Base-by-base conservation (phyloP, 2,329 filamentous ascomycete genomes). In the Monosporascus sp. region DNA sequence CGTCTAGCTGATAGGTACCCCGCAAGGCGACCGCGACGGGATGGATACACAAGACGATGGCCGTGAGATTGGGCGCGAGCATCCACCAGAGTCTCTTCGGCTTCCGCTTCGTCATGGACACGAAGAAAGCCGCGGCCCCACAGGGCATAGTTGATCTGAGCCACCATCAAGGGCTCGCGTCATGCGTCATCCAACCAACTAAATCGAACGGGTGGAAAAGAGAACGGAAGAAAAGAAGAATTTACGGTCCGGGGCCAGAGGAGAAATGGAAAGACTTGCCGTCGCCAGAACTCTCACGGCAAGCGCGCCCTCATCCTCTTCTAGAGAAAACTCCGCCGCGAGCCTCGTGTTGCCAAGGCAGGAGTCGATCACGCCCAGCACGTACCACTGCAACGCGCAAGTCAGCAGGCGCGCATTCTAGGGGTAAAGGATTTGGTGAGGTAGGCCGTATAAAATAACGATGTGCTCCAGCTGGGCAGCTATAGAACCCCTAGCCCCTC, bases 51-150 rank as follows among this genome's bases (percentile, higher is more conserved):
- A 41, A 7, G 38, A n/a, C 17, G 20, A 14, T 22, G 20, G 20
- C 20, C 7, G 22, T 9, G 20, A 22, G 7, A 22, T 74, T 74
- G 20, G 20, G 44, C 44, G 22, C 44, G 44, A 47, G 44, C 44
- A 47, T 18, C 44, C 44, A 47, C 20, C 7, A 22, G 44, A 24
- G 15, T n/a, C 22, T 24, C 20, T 15, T 17, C 20, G 20, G 44
- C 44, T 24, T 18, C 20, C 44, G 44, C 20, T 22, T 41, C 38
- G 9, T 11, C 18, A 4, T 41, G 38, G 38, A 20, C 17, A 20
- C 17, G 38, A n/a, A 41, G 38, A 41, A 8, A 20, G 9, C 9
- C 6, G 31, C 31, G 31, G 18, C 17, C 17, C 38, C 17, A 41
- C 7, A 41, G 38, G 17, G 11, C 31, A 35, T 14, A 35, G 31